These are phyloP conservation scores for Themeda triandra DNA, from an alignment of 176 grass and related monocot species.

Conservation along the genomic window DNA sequence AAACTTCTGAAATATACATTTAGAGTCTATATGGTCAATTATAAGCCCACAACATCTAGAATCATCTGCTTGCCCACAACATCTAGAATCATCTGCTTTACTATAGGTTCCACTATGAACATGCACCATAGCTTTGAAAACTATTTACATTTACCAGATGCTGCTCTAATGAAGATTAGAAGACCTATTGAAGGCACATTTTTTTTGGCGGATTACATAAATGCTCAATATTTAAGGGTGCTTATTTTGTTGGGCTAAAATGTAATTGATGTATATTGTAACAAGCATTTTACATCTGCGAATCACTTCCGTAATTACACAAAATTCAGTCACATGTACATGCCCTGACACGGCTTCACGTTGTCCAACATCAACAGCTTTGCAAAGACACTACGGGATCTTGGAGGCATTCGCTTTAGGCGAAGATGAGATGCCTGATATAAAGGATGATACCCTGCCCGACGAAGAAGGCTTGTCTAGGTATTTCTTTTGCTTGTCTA, in stretches of 20 bases:
- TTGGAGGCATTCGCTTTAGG: conserved; percentile 92
- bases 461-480: conserved; percentile 79
- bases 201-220: background rate
- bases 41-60: background rate
- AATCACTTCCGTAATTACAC: background rate
- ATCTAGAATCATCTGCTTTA: background rate
- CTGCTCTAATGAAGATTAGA: background rate
- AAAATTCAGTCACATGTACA: background rate
- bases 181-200: background rate
- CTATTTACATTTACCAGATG: background rate
- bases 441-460: conserved; percentile 90
- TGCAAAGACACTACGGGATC: conserved; percentile 91
- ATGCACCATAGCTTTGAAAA: background rate
- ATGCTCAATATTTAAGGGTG: background rate
- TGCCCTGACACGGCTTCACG: background rate
- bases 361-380: conserved; percentile 47
- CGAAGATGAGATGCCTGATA: conserved; percentile 90
- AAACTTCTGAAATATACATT: background rate
- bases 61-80: too few relatives aligned
- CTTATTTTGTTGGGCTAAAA: background rate
- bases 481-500: conserved; percentile 37
- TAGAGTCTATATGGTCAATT: too few relatives aligned
- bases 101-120: background rate
- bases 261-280: background rate
- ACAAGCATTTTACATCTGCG: background rate